Conservation (phyloP, 768 basidiomycete species). For the Pleurotus sapidus region DNA sequence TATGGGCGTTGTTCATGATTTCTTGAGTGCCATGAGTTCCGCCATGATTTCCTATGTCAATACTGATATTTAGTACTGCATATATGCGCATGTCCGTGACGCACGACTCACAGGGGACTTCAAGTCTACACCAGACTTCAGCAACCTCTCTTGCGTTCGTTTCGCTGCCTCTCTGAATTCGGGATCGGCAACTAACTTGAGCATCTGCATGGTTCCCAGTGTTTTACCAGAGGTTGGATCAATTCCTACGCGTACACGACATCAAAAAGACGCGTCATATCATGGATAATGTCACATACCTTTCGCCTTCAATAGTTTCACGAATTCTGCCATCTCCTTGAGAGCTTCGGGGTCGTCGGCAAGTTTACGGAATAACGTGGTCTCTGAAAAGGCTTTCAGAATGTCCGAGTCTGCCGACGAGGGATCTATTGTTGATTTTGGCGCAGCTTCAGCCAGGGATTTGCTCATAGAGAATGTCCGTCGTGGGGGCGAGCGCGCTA, state of each 20-base stretch:
- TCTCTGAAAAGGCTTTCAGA: constrained; percentile 40
- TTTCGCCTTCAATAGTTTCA: constrained; percentile 42
- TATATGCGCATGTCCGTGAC: neutral
- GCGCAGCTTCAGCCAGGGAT: neutral
- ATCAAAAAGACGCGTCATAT: neutral
- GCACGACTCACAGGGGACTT: constrained; percentile 43
- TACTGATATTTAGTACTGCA: neutral
- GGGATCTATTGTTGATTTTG: neutral
- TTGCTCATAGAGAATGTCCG: neutral
- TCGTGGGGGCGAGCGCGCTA: neutral
- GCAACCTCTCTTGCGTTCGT: constrained; percentile 44
- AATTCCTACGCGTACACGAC: constrained; percentile 34
- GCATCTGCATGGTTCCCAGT: constrained; percentile 50
- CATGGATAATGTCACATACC: constrained; percentile 27
- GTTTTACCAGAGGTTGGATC: constrained; percentile 39
- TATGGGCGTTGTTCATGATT: neutral
- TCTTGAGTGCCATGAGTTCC: neutral
- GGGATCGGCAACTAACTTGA: constrained; percentile 49
- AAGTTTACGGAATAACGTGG: constrained; percentile 45
- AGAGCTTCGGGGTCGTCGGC: constrained; percentile 48
- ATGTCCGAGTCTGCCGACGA: constrained; percentile 15
- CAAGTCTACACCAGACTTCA: constrained; percentile 61
- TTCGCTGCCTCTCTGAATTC: constrained; percentile 50
- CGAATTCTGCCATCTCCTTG: constrained; percentile 42
- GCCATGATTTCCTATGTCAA: neutral